Conservation (phyloP, 495 filamentous ascomycete genomes). For the Aspergillus egyptiacus region DNA sequence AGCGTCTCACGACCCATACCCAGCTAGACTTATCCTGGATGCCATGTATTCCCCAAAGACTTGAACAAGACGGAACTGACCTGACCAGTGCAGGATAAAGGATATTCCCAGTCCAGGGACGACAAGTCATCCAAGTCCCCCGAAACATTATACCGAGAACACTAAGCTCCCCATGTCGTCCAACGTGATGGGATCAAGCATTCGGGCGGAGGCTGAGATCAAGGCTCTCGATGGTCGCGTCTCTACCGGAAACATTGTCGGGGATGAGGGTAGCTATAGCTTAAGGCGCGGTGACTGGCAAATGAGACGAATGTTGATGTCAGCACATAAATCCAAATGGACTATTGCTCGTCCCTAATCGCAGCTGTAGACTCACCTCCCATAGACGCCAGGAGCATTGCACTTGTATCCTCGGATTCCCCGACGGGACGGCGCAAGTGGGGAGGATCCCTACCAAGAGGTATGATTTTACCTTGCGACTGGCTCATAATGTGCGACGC, state of each 20-base stretch:
- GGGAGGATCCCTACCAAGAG: too few relatives aligned
- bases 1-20: too few relatives aligned
- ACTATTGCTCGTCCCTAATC: neutral
- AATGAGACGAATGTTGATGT: too few relatives aligned
- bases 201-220: slow-evolving; percentile 21
- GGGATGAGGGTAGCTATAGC: slow-evolving; percentile 48
- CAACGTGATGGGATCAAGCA: slow-evolving; percentile 27
- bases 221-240: slow-evolving; percentile 32
- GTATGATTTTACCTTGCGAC: too few relatives aligned
- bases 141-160: slow-evolving; percentile 28
- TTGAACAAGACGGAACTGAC: too few relatives aligned
- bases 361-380: neutral
- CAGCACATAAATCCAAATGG: too few relatives aligned
- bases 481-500: too few relatives aligned
- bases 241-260: slow-evolving; percentile 39
- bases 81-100: slow-evolving; percentile 21
- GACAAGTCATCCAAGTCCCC: slow-evolving; percentile 24
- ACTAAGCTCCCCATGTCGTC: slow-evolving; percentile 28
- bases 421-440: slow-evolving; percentile 4
- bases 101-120: slow-evolving; percentile 28
- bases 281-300: slow-evolving; percentile 29
- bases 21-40: too few relatives aligned
- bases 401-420: slow-evolving; percentile 37
- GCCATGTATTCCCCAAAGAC: too few relatives aligned
- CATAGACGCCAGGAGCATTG: slow-evolving; percentile 14